Percentiles rank a stretch among this genome's conserved stretches.
Evolutionary conservation across 23 red algal genomes (phyloP).

Genomic region (Gracilariopsis chorda): DNA sequence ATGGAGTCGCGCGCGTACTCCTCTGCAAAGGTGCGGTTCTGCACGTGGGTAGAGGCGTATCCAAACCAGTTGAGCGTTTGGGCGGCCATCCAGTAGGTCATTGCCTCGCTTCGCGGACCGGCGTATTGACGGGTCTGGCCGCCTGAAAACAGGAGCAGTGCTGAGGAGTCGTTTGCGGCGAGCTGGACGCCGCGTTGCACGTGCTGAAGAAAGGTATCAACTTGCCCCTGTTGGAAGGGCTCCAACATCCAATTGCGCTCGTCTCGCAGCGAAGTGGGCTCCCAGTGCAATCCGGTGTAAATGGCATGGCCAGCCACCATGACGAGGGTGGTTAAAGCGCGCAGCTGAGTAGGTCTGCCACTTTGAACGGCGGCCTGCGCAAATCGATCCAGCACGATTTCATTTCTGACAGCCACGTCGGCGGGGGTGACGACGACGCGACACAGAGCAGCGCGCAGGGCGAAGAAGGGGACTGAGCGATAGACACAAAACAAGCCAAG

Average conservation of each 20-base stretch:
- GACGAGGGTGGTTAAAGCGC: conserved; percentile 58
- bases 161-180: conserved; percentile 52
- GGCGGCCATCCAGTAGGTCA: conserved; percentile 79
- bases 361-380: conserved; percentile 20
- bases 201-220: conserved; percentile 68
- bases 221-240: conserved; percentile 71
- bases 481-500: not conserved
- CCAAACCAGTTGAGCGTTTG: conserved; percentile 45
- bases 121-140: conserved; percentile 63
- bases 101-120: conserved; percentile 61
- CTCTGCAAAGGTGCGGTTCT: conserved; percentile 58
- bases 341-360: not conserved
- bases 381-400: conserved; percentile 32
- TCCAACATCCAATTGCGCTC: conserved; percentile 83
- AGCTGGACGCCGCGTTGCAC: conserved; percentile 55
- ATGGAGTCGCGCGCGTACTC: conserved; percentile 83
- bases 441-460: not conserved
- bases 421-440: not conserved
- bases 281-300: conserved; percentile 47
- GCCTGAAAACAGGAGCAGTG: conserved; percentile 86
- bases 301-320: conserved; percentile 89
- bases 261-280: not conserved
- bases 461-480: not conserved
- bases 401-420: not conserved
- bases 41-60: not conserved